Percentiles rank a stretch among this genome's conserved stretches.
phyloP scores from a whole-genome alignment of 768 basidiomycete genomes.

The Tulasnella sp. region DNA sequence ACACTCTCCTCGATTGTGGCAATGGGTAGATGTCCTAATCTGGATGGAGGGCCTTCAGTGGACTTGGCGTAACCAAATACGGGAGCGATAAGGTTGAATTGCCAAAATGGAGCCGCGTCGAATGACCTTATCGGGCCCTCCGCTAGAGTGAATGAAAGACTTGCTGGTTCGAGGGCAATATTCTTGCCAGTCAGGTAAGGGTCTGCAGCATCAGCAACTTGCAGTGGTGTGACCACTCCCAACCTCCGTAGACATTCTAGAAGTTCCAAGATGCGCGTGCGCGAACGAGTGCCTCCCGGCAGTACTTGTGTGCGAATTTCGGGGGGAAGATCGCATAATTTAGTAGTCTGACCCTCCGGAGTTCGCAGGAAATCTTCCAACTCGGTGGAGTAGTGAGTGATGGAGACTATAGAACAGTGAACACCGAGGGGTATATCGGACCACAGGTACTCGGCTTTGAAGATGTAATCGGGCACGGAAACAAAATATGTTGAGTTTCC shows the following conservation, averaged over 20 bases:
- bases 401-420: constrained; percentile 51
- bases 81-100: constrained; percentile 8
- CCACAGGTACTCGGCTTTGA: constrained; percentile 47
- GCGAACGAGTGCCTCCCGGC: constrained; percentile 45
- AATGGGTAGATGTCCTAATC: constrained; percentile 41
- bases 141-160: constrained; percentile 13
- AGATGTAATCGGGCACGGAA: constrained; percentile 45
- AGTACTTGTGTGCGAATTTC: constrained; percentile 40
- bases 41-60: constrained; percentile 33
- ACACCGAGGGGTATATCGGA: constrained; percentile 51
- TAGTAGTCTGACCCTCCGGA: constrained; percentile 35
- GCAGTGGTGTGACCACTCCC: constrained; percentile 47
- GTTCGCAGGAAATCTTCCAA: constrained; percentile 40
- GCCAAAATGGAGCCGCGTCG: background rate
- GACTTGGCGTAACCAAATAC: constrained; percentile 37
- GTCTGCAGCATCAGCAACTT: constrained; percentile 9
- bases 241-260: constrained; percentile 46
- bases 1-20: constrained; percentile 29
- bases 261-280: constrained; percentile 47
- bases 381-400: constrained; percentile 42
- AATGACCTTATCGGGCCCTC: background rate
- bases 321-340: constrained; percentile 41
- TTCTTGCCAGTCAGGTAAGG: background rate
- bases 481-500: constrained; percentile 34
- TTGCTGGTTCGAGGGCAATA: constrained; percentile 30